Percentiles rank a stretch among this genome's conserved stretches.
Evolutionary conservation across 164 flowering plant genomes (phyloP).

Genomic region (Akebia trifoliata): DNA sequence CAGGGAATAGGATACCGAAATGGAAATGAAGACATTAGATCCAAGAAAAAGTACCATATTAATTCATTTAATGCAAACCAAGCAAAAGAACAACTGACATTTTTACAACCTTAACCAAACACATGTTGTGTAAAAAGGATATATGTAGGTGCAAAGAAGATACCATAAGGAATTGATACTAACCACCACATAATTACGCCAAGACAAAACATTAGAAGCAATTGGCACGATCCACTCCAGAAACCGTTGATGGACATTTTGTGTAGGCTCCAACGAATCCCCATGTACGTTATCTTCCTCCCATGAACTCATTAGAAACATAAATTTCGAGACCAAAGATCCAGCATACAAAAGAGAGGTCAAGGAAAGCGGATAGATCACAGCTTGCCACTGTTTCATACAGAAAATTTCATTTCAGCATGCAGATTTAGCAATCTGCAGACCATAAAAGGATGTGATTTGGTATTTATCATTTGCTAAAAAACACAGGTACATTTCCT

Average conservation of each 20-base stretch:
- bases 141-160: not conserved
- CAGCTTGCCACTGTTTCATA: conserved; percentile 92
- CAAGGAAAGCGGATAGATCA: conserved; percentile 64
- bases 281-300: conserved; percentile 23
- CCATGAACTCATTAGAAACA: conserved; percentile 37
- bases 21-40: not conserved
- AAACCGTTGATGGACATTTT: conserved; percentile 14
- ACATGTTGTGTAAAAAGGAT: not conserved
- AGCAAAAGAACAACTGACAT: not conserved
- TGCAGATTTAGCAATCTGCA: conserved; percentile 48
- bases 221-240: conserved; percentile 21
- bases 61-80: not conserved
- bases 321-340: conserved; percentile 42
- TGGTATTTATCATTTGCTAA: conserved; percentile 15
- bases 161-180: conserved; percentile 25
- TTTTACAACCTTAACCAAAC: not conserved
- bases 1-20: too few species aligned
- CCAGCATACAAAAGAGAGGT: conserved; percentile 84
- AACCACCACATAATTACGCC: conserved; percentile 90
- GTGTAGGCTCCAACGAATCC: conserved; percentile 20
- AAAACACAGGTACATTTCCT: conserved; percentile 2
- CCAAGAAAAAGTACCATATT: not conserved
- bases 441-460: conserved; percentile 25
- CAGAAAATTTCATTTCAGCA: conserved; percentile 54
- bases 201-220: conserved; percentile 48